Evolutionary conservation across 148 eudicot species (phyloP).

Genomic region (Vaccinium corymbosum): DNA sequence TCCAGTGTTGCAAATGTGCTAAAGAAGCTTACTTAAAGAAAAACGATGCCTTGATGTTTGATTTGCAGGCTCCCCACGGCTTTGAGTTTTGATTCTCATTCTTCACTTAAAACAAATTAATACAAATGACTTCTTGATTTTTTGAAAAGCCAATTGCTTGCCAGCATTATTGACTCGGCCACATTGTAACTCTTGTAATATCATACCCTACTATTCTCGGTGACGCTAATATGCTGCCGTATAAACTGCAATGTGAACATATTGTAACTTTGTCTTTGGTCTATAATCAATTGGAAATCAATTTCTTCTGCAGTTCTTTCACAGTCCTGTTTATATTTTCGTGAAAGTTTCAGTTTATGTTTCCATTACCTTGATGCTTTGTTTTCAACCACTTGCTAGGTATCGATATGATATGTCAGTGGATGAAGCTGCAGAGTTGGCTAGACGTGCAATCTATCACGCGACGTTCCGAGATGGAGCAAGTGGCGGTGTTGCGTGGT

Average conservation of each 20-base stretch:
- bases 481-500: conserved; percentile 99
- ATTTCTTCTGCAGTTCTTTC: not conserved
- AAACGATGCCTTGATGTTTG: too few species aligned
- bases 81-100: too few species aligned
- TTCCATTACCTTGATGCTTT: not conserved
- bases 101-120: too few species aligned
- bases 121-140: too few species aligned
- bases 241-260: not conserved
- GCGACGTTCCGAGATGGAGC: conserved; percentile 98
- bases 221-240: not conserved
- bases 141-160: too few species aligned
- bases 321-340: not conserved
- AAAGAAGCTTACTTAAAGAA: too few species aligned
- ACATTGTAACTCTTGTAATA: not conserved
- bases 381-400: not conserved
- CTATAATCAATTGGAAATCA: conserved; percentile 5
- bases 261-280: not conserved
- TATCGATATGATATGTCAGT: conserved; percentile 62
- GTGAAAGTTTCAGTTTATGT: not conserved
- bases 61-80: too few species aligned
- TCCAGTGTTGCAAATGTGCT: too few species aligned
- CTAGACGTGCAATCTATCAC: conserved; percentile 82
- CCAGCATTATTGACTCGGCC: too few species aligned
- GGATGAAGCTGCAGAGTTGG: conserved; percentile 82
- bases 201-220: not conserved